Conservation (phyloP, 805 yeast genomes). For the Saccharomycopsis amapae region DNA sequence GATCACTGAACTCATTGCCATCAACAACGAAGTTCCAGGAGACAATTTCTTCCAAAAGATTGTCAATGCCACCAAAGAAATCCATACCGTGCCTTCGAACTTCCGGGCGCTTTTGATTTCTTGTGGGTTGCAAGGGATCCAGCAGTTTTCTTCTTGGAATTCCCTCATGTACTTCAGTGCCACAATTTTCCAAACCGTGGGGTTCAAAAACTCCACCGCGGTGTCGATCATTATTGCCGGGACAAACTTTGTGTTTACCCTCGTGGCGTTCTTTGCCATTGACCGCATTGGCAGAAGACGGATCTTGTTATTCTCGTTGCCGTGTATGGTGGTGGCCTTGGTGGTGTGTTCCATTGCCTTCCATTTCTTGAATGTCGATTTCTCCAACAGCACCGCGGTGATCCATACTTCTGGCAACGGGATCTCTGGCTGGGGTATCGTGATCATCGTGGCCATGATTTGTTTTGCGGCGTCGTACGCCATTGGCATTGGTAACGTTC, state of each 20-base stretch:
- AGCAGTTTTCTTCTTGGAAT: slow-evolving; percentile 95
- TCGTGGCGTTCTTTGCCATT: slow-evolving; percentile 77
- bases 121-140: slow-evolving; percentile 92
- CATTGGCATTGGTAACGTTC: slow-evolving; percentile 92
- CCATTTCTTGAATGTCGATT: slow-evolving; percentile 68
- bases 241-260: slow-evolving; percentile 84
- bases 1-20: slow-evolving; percentile 53
- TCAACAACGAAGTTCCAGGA: slow-evolving; percentile 43
- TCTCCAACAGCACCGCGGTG: slow-evolving; percentile 41
- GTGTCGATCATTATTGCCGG: slow-evolving; percentile 92
- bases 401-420: slow-evolving; percentile 34
- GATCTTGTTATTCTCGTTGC: slow-evolving; percentile 71
- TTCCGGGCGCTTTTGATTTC: slow-evolving; percentile 84
- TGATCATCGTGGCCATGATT: slow-evolving; percentile 80
- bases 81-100: slow-evolving; percentile 68
- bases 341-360: slow-evolving; percentile 84
- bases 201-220: slow-evolving; percentile 85
- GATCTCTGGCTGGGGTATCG: slow-evolving; percentile 79
- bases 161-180: slow-evolving; percentile 93
- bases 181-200: slow-evolving; percentile 86
- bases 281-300: slow-evolving; percentile 85
- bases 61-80: slow-evolving; percentile 53
- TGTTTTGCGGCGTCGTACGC: slow-evolving; percentile 86
- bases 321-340: slow-evolving; percentile 74
- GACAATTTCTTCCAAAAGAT: slow-evolving; percentile 40